Percentiles rank a stretch among this genome's conserved stretches.
phyloP scores from a whole-genome alignment of 2,329 filamentous ascomycete genomes.

The Trichoderma brevicompactum region DNA sequence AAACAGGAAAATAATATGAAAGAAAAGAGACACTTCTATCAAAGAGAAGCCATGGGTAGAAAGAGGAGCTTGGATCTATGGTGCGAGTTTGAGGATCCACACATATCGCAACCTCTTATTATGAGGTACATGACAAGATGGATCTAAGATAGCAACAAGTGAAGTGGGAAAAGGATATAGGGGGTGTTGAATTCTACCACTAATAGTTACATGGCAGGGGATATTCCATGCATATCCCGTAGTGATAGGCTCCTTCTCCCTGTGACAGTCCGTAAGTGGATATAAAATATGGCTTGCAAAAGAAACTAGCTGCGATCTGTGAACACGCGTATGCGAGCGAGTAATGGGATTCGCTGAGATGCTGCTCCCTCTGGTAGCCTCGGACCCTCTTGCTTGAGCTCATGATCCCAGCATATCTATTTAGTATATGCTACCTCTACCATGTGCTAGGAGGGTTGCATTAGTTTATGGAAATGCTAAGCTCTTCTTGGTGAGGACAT shows the following conservation, averaged over 20 bases:
- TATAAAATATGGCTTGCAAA: not conserved
- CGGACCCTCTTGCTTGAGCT: not conserved
- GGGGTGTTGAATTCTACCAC: not conserved
- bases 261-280: too few relatives aligned
- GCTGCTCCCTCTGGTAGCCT: not conserved
- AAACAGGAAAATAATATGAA: not conserved
- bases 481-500: not conserved
- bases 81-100: not conserved
- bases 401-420: constrained; percentile 4
- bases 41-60: not conserved
- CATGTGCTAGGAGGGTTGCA: not conserved
- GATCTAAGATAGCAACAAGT: not conserved
- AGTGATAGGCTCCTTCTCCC: not conserved
- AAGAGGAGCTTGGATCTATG: not conserved
- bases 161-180: not conserved
- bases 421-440: not conserved
- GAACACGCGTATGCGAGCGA: constrained; percentile 15
- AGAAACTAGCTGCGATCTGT: not conserved
- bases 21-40: not conserved
- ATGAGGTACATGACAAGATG: not conserved
- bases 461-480: not conserved
- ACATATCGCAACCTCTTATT: constrained; percentile 1
- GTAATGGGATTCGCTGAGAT: constrained; percentile 17
- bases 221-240: not conserved
- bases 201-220: too few relatives aligned